These are phyloP conservation scores for Lipomyces yamanashiensis DNA, from an alignment of 805 yeast genomes.

Conservation along the genomic window DNA sequence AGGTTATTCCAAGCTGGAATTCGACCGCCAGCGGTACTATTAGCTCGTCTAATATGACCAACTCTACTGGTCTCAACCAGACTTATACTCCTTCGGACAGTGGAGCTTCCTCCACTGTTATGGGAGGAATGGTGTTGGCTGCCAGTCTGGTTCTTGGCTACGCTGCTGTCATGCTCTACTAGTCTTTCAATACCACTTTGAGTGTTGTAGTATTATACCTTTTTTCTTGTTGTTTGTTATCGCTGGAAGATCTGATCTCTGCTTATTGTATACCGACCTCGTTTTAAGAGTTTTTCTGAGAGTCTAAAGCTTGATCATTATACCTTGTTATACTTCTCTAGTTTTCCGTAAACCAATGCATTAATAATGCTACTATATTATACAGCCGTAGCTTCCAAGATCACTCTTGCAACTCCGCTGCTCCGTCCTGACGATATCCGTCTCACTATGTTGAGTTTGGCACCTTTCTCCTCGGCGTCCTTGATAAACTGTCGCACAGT, in stretches of 20 bases:
- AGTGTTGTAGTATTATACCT: background rate
- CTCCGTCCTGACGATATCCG: constrained; percentile 23
- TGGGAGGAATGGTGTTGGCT: background rate
- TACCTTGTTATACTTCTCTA: background rate
- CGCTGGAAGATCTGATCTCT: too few relatives aligned
- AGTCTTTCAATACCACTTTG: background rate
- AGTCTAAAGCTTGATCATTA: background rate
- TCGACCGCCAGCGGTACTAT: background rate
- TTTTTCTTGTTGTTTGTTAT: background rate
- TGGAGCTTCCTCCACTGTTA: background rate
- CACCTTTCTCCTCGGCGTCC: constrained; percentile 30
- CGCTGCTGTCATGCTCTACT: background rate
- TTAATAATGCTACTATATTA: background rate
- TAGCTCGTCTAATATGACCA: constrained; percentile 15
- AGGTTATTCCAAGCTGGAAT: background rate
- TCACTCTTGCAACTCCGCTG: constrained; percentile 33
- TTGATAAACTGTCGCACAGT: constrained; percentile 48
- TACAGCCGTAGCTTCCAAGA: constrained; percentile 6
- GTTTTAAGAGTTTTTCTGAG: background rate
- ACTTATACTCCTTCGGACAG: background rate
- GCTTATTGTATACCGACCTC: too few relatives aligned
- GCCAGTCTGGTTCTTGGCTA: constrained; percentile 6
- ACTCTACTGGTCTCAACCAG: constrained; percentile 1
- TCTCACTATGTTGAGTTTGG: background rate
- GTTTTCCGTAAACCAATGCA: background rate